Evolutionary conservation across 1,139 yeast genomes (phyloP).

Genomic region (Yamadazyma membranifaciens): DNA sequence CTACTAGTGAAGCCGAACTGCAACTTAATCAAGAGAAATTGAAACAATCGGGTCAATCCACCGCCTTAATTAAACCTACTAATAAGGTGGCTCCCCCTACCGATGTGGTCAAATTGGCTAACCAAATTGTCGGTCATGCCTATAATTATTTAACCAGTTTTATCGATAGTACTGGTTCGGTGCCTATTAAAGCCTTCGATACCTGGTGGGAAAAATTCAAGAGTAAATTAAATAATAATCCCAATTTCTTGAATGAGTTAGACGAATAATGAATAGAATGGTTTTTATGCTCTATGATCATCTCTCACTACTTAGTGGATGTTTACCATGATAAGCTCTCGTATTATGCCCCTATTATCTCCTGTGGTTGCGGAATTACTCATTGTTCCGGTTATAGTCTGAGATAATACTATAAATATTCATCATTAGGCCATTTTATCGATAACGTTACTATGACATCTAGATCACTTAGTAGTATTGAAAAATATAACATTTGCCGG

Average conservation of each 20-base stretch:
- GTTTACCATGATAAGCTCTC: no score
- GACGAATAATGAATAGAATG: slow-evolving; percentile 6
- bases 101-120: slow-evolving; percentile 60
- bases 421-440: no score
- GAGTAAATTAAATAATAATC: slow-evolving; percentile 71
- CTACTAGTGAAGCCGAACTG: slow-evolving; percentile 57
- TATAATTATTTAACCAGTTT: slow-evolving; percentile 88
- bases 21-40: slow-evolving; percentile 24
- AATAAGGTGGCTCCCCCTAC: slow-evolving; percentile 14
- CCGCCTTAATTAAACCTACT: slow-evolving; percentile 22
- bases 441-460: background rate
- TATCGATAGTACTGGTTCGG: slow-evolving; percentile 72
- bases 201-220: slow-evolving; percentile 96
- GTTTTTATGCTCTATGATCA: no score
- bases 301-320: no score
- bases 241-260: slow-evolving; percentile 64
- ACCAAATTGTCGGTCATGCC: slow-evolving; percentile 86
- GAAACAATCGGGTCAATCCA: slow-evolving; percentile 22
- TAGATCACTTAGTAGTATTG: slow-evolving; percentile 15
- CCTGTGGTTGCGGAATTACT: no score
- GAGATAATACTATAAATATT: no score
- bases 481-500: slow-evolving; percentile 28
- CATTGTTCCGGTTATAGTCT: no score
- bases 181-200: slow-evolving; percentile 85
- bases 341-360: no score